phyloP scores from a whole-genome alignment of 257 asterid genomes.

The Salvia rosmarinus region DNA sequence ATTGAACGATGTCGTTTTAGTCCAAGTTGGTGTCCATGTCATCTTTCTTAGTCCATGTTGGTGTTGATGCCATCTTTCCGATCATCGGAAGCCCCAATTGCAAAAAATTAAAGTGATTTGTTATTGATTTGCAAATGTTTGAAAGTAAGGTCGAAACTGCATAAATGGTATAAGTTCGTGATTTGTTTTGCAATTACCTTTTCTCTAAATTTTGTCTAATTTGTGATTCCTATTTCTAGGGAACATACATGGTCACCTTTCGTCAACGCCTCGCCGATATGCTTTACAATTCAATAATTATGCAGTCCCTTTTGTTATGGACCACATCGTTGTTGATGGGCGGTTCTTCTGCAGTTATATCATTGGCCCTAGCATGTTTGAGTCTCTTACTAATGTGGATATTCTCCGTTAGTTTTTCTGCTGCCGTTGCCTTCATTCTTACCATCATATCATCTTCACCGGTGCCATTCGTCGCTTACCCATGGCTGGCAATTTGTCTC shows the following conservation, averaged over 20 bases:
- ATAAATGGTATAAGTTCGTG: too few species aligned
- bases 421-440: constrained; percentile 60
- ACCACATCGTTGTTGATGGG: constrained; percentile 70
- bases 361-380: constrained; percentile 65
- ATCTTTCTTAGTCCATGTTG: too few species aligned
- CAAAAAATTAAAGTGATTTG: too few species aligned
- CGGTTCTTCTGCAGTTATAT: constrained; percentile 67
- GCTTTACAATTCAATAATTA: constrained; percentile 80
- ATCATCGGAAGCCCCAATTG: too few species aligned
- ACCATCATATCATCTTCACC: constrained; percentile 75
- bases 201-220: constrained; percentile 18
- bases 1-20: too few species aligned
- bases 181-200: too few species aligned
- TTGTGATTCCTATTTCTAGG: constrained; percentile 54
- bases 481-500: constrained; percentile 76
- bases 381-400: constrained; percentile 83
- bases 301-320: constrained; percentile 86
- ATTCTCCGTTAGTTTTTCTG: constrained; percentile 60
- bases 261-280: constrained; percentile 72
- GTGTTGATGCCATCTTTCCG: too few species aligned
- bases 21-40: too few species aligned
- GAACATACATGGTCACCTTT: constrained; percentile 75
- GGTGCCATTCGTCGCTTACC: constrained; percentile 76
- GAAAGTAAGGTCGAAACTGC: too few species aligned
- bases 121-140: too few species aligned